Base-by-base conservation (phyloP, 805 yeast genomes). In the Candida gorgasii region DNA sequence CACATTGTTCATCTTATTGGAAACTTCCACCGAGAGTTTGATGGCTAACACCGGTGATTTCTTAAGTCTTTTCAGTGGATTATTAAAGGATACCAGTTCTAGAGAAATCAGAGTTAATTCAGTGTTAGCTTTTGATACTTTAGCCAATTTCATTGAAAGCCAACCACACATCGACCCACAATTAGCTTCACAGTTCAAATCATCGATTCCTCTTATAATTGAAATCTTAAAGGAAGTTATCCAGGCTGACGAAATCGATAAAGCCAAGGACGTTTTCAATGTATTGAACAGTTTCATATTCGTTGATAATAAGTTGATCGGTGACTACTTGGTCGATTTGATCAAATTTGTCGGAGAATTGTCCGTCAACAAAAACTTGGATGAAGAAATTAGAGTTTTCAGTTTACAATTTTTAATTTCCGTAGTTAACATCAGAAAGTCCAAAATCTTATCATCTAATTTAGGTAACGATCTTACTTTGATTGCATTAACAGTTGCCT, bases 331-430 rank as follows among this genome's bases (percentile, higher is more conserved):
- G 50, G 67, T 81, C 37, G 80, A 75, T 39, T 76, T 93, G 54
- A 69, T 89, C 49, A 79, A 80, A 51, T 76, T 88, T 55, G 79
- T 89, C 77, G 67, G 84, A 53, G 88, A 88, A 63, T 80, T 90
- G 47, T 80, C 96, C 27, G 61, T 79, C 40, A 82, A 85, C 64
- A 68, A 73, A 39, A 48, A 72, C 32, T 63, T 85, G 42, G 96
- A 88, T 51, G 89, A 85, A 53, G 97, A 90, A 57, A 76, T 77
- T 63, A 81, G 97, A 68, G 78, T 78, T 45, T 86, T 83, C 59
- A 92, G 95, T 28, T 74, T 93, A 55, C 90, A 85, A 59, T 89
- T 89, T 57, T 77, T 93, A 50, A 83, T 84, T 45, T 80, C 92
- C 40, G 83, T 86, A 46, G 83, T 86, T 31, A 75, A 87, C 18